A percentile compares a stretch with the other conserved stretches of the same genome.
phyloP scores from a whole-genome alignment of 176 grass and related monocot genomes.

The Musa schizocarpa region DNA sequence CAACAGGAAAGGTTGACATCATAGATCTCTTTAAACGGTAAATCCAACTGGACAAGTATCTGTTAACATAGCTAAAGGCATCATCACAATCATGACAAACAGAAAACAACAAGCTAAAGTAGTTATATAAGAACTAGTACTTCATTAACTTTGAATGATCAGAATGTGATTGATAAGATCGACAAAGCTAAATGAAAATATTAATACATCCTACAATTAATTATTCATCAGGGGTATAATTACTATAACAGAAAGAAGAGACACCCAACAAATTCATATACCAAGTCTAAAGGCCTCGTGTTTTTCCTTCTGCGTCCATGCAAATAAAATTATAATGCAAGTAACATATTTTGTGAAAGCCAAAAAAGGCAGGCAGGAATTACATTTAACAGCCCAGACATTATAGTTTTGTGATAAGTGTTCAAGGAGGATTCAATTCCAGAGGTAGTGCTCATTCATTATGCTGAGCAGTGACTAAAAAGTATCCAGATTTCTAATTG shows the following conservation, averaged over 20 bases:
- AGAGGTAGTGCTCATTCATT: neutral
- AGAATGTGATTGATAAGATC: neutral
- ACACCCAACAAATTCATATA: neutral
- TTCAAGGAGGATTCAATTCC: neutral
- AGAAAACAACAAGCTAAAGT: neutral
- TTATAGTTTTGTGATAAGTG: neutral
- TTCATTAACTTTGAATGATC: neutral
- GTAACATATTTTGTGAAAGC: neutral
- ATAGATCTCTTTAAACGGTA: neutral
- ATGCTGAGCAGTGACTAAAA: neutral
- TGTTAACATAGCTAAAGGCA: neutral
- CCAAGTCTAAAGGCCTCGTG: neutral
- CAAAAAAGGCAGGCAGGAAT: neutral
- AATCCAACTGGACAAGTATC: neutral
- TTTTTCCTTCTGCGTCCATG: neutral
- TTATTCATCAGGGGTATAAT: neutral
- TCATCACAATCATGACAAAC: neutral
- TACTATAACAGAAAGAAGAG: neutral
- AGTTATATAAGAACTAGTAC: neutral
- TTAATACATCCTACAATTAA: neutral
- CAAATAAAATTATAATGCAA: neutral
- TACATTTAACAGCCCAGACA: slow-evolving; percentile 12
- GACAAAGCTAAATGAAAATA: neutral
- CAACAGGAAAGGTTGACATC: neutral
- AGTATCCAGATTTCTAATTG: too few species aligned